These are phyloP conservation scores for Apiotrichum domesticum DNA, from an alignment of 1,284 basidiomycete species.

Conservation along the genomic window DNA sequence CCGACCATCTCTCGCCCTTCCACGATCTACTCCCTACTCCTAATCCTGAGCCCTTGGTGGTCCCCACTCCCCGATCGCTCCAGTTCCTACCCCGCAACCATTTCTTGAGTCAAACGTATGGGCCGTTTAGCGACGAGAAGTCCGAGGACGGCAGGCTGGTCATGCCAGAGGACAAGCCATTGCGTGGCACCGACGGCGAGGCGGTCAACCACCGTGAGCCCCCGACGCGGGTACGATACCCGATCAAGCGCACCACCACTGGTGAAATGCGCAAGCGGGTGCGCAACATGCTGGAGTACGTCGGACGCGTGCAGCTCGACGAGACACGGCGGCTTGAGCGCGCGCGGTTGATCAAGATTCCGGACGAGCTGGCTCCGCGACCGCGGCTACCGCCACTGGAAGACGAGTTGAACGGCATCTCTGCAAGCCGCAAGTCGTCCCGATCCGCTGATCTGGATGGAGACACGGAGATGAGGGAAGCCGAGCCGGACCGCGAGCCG, in stretches of 20 bases:
- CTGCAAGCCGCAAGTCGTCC: conserved; percentile 2
- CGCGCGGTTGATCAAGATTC: conserved; percentile 57
- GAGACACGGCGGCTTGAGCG: conserved; percentile 66
- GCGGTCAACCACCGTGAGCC: conserved; percentile 59
- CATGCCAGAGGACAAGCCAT: conserved; percentile 25
- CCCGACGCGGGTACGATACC: conserved; percentile 89
- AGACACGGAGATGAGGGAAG: neutral
- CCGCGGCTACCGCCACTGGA: conserved; percentile 8
- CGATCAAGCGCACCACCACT: conserved; percentile 85
- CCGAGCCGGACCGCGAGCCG: conserved; percentile 1
- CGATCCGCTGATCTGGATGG: neutral
- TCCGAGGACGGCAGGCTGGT: conserved; percentile 29
- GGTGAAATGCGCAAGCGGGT: conserved; percentile 97
- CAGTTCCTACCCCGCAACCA: conserved; percentile 33
- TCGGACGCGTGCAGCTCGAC: conserved; percentile 57
- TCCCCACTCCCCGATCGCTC: conserved; percentile 49
- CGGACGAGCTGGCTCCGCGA: conserved; percentile 8
- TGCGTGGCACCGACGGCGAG: conserved; percentile 28
- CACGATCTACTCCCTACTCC: conserved; percentile 73
- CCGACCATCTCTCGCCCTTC: conserved; percentile 87
- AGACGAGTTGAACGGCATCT: conserved; percentile 7
- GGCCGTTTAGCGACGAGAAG: conserved; percentile 34
- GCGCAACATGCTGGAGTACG: conserved; percentile 84
- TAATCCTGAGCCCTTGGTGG: conserved; percentile 66
- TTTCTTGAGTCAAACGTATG: conserved; percentile 33